phyloP scores from a whole-genome alignment of 2,329 filamentous ascomycete genomes.

The Laburnicola sp. region DNA sequence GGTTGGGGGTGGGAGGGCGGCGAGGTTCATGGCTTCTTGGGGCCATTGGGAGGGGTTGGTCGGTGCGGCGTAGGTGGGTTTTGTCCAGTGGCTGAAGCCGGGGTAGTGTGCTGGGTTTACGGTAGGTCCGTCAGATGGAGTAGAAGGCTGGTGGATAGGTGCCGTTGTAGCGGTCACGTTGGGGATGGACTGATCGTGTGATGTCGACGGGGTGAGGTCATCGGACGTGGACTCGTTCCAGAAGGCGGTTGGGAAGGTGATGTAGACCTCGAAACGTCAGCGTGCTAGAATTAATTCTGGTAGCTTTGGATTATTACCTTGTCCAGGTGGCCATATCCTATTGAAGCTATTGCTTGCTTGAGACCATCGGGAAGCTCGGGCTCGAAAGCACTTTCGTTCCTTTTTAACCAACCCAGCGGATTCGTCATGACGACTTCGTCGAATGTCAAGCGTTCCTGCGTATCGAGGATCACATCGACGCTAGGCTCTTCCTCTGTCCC shows the following conservation, averaged over 20 bases:
- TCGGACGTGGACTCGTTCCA: slow-evolving; percentile 58
- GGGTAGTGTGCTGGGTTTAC: slow-evolving; percentile 50
- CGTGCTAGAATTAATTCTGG: slow-evolving; percentile 25
- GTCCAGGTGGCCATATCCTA: slow-evolving; percentile 72
- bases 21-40: slow-evolving; percentile 77
- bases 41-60: slow-evolving; percentile 69
- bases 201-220: neutral
- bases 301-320: slow-evolving; percentile 54
- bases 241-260: slow-evolving; percentile 73
- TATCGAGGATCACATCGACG: slow-evolving; percentile 50
- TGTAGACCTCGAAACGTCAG: slow-evolving; percentile 42
- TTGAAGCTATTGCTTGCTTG: slow-evolving; percentile 62
- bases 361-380: slow-evolving; percentile 62
- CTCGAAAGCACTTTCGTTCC: slow-evolving; percentile 54
- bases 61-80: slow-evolving; percentile 66
- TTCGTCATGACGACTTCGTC: slow-evolving; percentile 70
- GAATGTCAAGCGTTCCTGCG: slow-evolving; percentile 56
- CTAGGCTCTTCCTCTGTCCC: slow-evolving; percentile 21
- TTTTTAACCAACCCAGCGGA: slow-evolving; percentile 62
- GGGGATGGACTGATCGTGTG: slow-evolving; percentile 26
- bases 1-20: slow-evolving; percentile 59
- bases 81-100: slow-evolving; percentile 76
- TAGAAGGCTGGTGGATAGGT: slow-evolving; percentile 38
- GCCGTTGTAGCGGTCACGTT: slow-evolving; percentile 45
- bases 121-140: slow-evolving; percentile 27